A percentile compares a stretch with the other conserved stretches of the same genome.
Evolutionary conservation across 75 land plant genomes (phyloP).

Genomic region (Adiantum capillusveneris): DNA sequence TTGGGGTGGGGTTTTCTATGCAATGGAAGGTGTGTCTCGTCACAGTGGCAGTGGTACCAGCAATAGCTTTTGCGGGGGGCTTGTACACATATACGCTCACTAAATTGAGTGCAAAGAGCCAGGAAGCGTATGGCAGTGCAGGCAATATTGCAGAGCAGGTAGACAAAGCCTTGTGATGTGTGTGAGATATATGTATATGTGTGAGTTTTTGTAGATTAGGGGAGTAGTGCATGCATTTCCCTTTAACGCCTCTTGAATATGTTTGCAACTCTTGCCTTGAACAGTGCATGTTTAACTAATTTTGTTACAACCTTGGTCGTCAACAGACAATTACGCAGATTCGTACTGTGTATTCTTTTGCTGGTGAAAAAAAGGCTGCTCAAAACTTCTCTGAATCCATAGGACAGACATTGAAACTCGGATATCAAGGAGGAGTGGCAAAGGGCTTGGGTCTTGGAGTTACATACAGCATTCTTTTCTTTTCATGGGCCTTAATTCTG

Average conservation of each 20-base stretch:
- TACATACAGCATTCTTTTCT: conserved; percentile 3
- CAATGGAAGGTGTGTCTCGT: conserved; percentile 53
- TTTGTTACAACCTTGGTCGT: too few species aligned
- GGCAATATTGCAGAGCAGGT: conserved; percentile 61
- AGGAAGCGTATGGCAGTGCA: conserved; percentile 41
- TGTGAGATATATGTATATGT: too few species aligned
- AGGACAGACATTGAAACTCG: conserved; percentile 6
- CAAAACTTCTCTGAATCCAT: conserved; percentile 9
- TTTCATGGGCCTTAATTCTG: conserved; percentile 12
- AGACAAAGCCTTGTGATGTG: too few species aligned
- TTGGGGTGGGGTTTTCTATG: conserved; percentile 51
- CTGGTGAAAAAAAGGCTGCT: conserved; percentile 28
- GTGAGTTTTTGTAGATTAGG: too few species aligned
- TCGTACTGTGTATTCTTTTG: conserved; percentile 33
- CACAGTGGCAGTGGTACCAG: conserved; percentile 53
- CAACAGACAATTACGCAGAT: conserved; percentile 21
- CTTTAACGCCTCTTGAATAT: too few species aligned
- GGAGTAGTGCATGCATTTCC: too few species aligned
- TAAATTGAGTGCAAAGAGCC: conserved; percentile 34
- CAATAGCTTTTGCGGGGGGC: conserved; percentile 48
- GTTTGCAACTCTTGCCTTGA: too few species aligned
- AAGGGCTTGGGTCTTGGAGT: conserved; percentile 26
- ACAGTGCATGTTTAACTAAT: too few species aligned
- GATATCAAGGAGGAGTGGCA: conserved; percentile 17
- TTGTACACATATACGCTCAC: conserved; percentile 33